phyloP scores from a whole-genome alignment of 495 filamentous ascomycete genomes.

The Aspergillus bertholletiae region DNA sequence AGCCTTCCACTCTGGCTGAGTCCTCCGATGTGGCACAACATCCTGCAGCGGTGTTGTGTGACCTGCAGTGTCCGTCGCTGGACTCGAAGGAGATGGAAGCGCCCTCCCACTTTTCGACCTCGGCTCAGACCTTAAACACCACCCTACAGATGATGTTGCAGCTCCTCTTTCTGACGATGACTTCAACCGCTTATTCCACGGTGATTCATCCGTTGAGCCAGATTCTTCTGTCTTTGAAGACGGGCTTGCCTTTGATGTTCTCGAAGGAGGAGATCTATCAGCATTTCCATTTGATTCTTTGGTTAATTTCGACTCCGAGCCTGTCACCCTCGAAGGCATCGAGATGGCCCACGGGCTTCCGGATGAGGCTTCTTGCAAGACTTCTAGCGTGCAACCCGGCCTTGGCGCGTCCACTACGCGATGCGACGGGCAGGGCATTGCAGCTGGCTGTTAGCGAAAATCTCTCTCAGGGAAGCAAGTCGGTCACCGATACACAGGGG shows the following conservation, averaged over 20 bases:
- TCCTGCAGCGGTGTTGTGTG: conserved; percentile 99
- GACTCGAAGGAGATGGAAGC: conserved; percentile 55
- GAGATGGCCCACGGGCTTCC: conserved; percentile 49
- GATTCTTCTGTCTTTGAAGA: conserved; percentile 75
- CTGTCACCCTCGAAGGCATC: conserved; percentile 45
- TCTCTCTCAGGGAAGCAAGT: conserved; percentile 28
- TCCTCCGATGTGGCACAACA: conserved; percentile 97
- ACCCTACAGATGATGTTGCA: conserved; percentile 42
- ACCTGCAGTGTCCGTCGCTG: conserved; percentile 98
- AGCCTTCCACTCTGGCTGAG: conserved; percentile 55
- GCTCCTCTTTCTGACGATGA: conserved; percentile 62
- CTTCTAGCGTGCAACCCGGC: conserved; percentile 80
- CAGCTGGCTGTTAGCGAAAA: conserved; percentile 53
- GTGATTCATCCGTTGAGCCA: conserved; percentile 64
- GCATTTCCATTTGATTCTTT: conserved; percentile 80
- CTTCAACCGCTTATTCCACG: conserved; percentile 65
- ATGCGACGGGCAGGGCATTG: conserved; percentile 89
- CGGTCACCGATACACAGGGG: conserved; percentile 28
- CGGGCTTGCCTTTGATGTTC: conserved; percentile 66
- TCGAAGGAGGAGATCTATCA: conserved; percentile 52
- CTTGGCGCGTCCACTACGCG: conserved; percentile 84
- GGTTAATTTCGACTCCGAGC: conserved; percentile 73
- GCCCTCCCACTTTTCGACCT: conserved; percentile 54
- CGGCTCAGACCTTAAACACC: conserved; percentile 42
- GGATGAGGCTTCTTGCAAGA: conserved; percentile 53